A percentile compares a stretch with the other conserved stretches of the same genome.
Evolutionary conservation across 2,329 filamentous ascomycete genomes (phyloP).

Genomic region (Xylariaceae sp.): DNA sequence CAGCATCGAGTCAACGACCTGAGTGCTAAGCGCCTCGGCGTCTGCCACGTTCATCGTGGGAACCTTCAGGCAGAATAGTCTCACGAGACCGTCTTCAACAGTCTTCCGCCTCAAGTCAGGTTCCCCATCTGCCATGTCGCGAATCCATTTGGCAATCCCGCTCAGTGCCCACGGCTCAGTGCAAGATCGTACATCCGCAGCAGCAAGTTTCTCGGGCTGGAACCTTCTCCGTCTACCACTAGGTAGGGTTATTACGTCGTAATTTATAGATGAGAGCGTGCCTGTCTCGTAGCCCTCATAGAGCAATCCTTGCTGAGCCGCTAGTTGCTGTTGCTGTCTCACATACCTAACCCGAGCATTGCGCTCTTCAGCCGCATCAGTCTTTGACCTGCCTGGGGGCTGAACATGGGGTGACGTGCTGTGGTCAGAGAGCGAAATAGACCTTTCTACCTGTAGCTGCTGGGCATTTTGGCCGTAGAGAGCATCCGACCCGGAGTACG

Average conservation of each 20-base stretch:
- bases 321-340: slow-evolving; percentile 57
- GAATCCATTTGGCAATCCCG: slow-evolving; percentile 83
- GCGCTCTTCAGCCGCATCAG: slow-evolving; percentile 79
- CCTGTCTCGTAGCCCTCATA: slow-evolving; percentile 62
- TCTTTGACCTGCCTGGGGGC: slow-evolving; percentile 88
- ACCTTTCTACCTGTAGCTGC: slow-evolving; percentile 62
- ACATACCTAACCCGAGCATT: slow-evolving; percentile 51
- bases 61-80: slow-evolving; percentile 90
- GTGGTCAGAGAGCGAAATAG: slow-evolving; percentile 81
- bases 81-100: slow-evolving; percentile 84
- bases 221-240: slow-evolving; percentile 81
- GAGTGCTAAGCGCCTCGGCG: slow-evolving; percentile 81
- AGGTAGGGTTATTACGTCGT: slow-evolving; percentile 85
- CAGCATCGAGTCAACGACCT: slow-evolving; percentile 80
- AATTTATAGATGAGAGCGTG: slow-evolving; percentile 59
- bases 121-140: slow-evolving; percentile 87
- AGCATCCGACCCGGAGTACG: slow-evolving; percentile 52
- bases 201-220: slow-evolving; percentile 79
- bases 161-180: slow-evolving; percentile 91
- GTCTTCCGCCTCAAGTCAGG: slow-evolving; percentile 82
- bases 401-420: slow-evolving; percentile 77
- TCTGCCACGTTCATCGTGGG: slow-evolving; percentile 98
- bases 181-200: slow-evolving; percentile 82
- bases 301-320: slow-evolving; percentile 53
- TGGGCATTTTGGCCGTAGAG: slow-evolving; percentile 50